Evolutionary conservation across 306 rosid genomes (phyloP).

Genomic region (Cucurbita pepo): DNA sequence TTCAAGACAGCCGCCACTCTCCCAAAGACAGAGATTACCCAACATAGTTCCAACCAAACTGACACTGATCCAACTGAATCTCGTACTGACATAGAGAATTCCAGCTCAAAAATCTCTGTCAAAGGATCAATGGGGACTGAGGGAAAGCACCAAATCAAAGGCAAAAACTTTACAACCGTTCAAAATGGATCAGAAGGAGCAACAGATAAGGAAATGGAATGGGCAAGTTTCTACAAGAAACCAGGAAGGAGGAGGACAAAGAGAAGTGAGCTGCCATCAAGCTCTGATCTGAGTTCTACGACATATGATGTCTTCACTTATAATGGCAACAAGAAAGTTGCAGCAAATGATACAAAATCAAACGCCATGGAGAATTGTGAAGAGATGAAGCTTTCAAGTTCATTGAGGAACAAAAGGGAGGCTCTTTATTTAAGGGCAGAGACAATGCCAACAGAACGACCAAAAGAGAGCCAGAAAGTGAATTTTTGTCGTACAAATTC

Average conservation of each 20-base stretch:
- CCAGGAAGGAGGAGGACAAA: constrained; percentile 19
- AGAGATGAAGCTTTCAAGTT: background rate
- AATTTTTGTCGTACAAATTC: constrained; percentile 41
- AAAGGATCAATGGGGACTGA: constrained; percentile 38
- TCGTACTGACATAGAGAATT: constrained; percentile 13
- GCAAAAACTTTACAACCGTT: background rate
- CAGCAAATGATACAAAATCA: constrained; percentile 2
- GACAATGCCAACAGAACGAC: constrained; percentile 47
- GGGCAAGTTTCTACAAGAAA: background rate
- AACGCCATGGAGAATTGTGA: background rate
- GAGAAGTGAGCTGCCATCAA: constrained; percentile 3
- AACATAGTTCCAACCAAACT: constrained; percentile 4
- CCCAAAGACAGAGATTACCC: constrained; percentile 6
- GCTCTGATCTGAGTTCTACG: constrained; percentile 6
- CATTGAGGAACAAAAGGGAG: background rate
- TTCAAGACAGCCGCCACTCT: constrained; percentile 19
- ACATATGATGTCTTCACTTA: constrained; percentile 20
- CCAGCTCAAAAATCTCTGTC: constrained; percentile 17
- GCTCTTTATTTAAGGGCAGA: constrained; percentile 30
- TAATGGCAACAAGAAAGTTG: constrained; percentile 5
- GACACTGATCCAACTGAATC: constrained; percentile 7
- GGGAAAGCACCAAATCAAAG: constrained; percentile 9
- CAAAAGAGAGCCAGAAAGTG: constrained; percentile 8
- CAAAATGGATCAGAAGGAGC: background rate
- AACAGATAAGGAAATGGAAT: background rate